phyloP scores from a whole-genome alignment of 495 filamentous ascomycete species.

The Diplogelasinospora grovesii region DNA sequence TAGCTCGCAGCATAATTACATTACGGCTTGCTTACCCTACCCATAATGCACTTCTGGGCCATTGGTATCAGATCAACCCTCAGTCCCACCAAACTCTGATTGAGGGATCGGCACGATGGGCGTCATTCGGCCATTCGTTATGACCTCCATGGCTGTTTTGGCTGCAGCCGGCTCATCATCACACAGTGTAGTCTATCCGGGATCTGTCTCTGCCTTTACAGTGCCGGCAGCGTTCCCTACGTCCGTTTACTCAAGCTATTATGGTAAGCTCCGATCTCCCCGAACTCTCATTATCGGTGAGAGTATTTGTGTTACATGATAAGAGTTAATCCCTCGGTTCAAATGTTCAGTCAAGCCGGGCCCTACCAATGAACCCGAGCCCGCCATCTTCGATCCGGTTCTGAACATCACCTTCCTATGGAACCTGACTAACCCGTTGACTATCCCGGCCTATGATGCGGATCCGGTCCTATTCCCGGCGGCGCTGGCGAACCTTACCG shows the following conservation, averaged over 20 bases:
- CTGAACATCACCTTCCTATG: constrained; percentile 51
- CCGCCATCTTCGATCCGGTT: constrained; percentile 49
- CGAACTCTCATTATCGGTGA: too few relatives aligned
- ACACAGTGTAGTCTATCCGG: constrained; percentile 3
- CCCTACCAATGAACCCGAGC: constrained; percentile 53
- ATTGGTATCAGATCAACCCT: too few relatives aligned
- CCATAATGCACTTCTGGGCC: too few relatives aligned
- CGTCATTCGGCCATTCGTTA: background rate
- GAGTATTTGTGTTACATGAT: too few relatives aligned
- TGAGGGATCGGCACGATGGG: background rate
- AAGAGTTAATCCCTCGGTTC: too few relatives aligned
- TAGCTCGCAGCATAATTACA: too few relatives aligned
- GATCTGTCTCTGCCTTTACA: constrained; percentile 35
- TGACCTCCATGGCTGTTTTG: background rate
- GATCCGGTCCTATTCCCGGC: constrained; percentile 48
- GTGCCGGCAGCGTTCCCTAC: constrained; percentile 50
- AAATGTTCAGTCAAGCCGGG: constrained; percentile 37
- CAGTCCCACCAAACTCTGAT: too few relatives aligned
- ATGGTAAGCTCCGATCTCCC: constrained; percentile 27
- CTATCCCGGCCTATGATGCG: constrained; percentile 39
- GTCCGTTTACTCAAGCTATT: constrained; percentile 46
- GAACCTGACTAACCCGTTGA: constrained; percentile 49
- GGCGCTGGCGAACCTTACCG: constrained; percentile 34
- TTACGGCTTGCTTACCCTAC: too few relatives aligned
- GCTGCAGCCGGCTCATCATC: background rate